Evolutionary conservation across 768 basidiomycete genomes (phyloP), one percentile per base, ranked within the genome.

Genomic region (Hericium alpestre): DNA sequence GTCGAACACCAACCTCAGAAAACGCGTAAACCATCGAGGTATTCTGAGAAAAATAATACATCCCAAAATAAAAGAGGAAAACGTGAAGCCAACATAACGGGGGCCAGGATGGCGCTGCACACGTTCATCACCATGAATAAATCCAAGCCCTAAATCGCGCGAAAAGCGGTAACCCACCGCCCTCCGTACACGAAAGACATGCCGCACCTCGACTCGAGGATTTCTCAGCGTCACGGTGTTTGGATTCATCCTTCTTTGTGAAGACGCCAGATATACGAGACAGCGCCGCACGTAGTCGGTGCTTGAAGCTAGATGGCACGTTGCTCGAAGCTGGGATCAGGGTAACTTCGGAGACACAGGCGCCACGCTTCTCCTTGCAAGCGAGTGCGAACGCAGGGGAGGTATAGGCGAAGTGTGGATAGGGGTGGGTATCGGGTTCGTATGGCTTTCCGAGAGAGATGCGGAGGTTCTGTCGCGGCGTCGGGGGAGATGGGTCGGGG

Each of bases 391-490:
- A 46, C 5, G n/a, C n/a, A 7, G 43, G 12, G 43, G 43, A 46
- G 43, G 16, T 20, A 20, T 18, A 46, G 18, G 43, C n/a, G 16
- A 46, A 46, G 43, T 46, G n/a, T 0, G 43, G 18, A 15, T 20
- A 20, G 8, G 43, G 43, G 11, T 46, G n/a, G 18, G 7, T 46
- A n/a, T n/a, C 43, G 10, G 43, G n/a, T 8, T 46, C 43, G 20
- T 62, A 62, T 7, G 61, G 56, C 13, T 39, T 62, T 20, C 61
- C 61, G 9, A 51, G 23, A 8, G 54, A 40, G 2, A 61, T 61
- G 37, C 56, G 56, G 25, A 61, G 52, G 20, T 54, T 61, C 43
- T 56, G 61, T 4, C 51, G 61, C 1, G 43, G 48, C 22, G 39
- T 22, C n/a, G 11, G 56, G 22, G 27, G 15, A 8, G 54, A 52